A percentile compares a stretch with the other conserved stretches of the same genome.
Conservation (phyloP, 2,329 filamentous ascomycete species). For the Trichoderma sp. region DNA sequence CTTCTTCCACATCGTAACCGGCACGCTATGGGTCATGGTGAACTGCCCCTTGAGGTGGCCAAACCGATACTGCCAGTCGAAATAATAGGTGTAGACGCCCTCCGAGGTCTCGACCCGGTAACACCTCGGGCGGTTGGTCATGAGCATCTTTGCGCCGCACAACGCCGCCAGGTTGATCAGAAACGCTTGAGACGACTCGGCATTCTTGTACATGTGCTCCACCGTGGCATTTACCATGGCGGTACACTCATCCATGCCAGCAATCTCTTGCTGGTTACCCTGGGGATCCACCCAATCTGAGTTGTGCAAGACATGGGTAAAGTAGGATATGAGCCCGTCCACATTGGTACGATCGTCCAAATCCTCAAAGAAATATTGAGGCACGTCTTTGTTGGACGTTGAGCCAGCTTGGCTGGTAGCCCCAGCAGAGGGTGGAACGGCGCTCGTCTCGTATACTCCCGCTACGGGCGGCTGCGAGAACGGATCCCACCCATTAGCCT, state of each 20-base stretch:
- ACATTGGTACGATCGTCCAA: conserved; percentile 54
- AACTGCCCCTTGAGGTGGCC: conserved; percentile 56
- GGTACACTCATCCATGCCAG: conserved; percentile 53
- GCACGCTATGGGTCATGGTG: conserved; percentile 52
- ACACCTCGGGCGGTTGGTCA: conserved; percentile 43
- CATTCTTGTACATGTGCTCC: conserved; percentile 52
- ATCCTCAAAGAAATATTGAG: conserved; percentile 39
- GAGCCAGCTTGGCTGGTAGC: background rate
- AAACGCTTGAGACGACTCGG: conserved; percentile 55
- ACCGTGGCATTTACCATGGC: conserved; percentile 57
- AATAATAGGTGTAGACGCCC: conserved; percentile 49
- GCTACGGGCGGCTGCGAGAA: conserved; percentile 30
- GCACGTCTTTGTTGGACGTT: conserved; percentile 24
- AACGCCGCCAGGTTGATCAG: conserved; percentile 61
- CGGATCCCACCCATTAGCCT: conserved; percentile 22
- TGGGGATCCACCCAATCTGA: conserved; percentile 54
- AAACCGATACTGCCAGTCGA: conserved; percentile 57
- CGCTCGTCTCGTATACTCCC: conserved; percentile 13
- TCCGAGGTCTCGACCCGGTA: conserved; percentile 47
- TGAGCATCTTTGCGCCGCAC: conserved; percentile 54
- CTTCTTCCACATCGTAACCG: conserved; percentile 45
- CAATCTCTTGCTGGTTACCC: conserved; percentile 45
- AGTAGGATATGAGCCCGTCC: conserved; percentile 57
- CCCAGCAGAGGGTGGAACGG: background rate
- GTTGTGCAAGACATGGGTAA: conserved; percentile 52